These are phyloP conservation scores for Gossypioides kirkii DNA, from an alignment of 345 rosid genomes.

Conservation along the genomic window DNA sequence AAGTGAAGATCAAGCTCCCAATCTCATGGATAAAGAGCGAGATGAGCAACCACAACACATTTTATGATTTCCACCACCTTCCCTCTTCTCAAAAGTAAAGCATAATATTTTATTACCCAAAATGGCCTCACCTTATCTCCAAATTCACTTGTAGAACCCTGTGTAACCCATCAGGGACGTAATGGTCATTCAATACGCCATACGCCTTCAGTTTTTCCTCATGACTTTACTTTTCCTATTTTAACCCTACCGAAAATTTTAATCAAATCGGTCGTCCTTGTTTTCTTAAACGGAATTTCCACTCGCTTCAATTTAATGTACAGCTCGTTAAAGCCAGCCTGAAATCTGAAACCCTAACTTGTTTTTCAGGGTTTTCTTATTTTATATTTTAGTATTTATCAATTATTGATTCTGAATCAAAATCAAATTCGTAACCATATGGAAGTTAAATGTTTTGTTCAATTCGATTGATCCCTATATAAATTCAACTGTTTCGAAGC, in stretches of 20 bases:
- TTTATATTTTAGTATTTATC: neutral
- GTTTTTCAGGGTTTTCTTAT: neutral
- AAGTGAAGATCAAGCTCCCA: no score
- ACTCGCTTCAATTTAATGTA: neutral
- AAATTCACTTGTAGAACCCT: neutral
- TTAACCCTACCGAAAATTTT: neutral
- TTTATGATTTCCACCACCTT: no score
- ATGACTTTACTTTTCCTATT: neutral
- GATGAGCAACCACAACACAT: no score
- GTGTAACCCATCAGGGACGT: neutral
- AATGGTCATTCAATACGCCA: neutral
- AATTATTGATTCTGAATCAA: neutral
- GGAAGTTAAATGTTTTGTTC: neutral
- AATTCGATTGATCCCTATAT: neutral
- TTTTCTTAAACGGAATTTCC: neutral
- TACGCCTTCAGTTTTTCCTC: neutral
- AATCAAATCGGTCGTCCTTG: neutral
- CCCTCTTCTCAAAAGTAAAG: neutral
- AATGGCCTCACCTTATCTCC: neutral
- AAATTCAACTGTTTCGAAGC: conserved; percentile 5
- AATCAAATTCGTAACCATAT: neutral
- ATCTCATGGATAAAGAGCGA: no score
- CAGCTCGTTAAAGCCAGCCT: neutral
- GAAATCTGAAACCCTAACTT: neutral
- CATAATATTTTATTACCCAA: neutral